phyloP scores from a whole-genome alignment of 305 asterid species.

The Fraxinus platypoda region DNA sequence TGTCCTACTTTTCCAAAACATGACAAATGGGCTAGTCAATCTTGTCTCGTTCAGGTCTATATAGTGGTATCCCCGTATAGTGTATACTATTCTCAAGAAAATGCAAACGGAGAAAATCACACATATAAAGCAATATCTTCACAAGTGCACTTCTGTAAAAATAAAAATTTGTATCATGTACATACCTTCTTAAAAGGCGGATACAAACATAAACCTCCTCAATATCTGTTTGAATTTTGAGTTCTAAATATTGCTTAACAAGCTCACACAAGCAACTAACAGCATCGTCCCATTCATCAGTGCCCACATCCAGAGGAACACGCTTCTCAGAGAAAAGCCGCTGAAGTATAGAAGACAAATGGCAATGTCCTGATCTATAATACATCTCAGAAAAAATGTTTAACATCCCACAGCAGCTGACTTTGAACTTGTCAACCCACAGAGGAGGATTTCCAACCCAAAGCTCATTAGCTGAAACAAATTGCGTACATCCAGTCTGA shows the following conservation, averaged over 20 bases:
- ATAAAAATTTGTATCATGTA: not conserved
- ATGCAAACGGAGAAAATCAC: slow-evolving; percentile 15
- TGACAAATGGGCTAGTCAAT: not conserved
- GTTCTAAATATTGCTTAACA: slow-evolving; percentile 65
- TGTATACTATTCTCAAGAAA: slow-evolving; percentile 4
- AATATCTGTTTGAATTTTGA: slow-evolving; percentile 65
- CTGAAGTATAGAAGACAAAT: slow-evolving; percentile 66
- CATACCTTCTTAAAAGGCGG: slow-evolving; percentile 72
- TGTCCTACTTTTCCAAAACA: not conserved
- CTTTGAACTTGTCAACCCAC: slow-evolving; percentile 74
- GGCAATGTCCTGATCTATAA: slow-evolving; percentile 38
- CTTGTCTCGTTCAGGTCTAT: not conserved
- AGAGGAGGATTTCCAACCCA: slow-evolving; percentile 83
- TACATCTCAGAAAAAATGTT: slow-evolving; percentile 48
- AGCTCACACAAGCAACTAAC: slow-evolving; percentile 61
- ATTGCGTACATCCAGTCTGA: slow-evolving; percentile 28
- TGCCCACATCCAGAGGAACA: slow-evolving; percentile 26
- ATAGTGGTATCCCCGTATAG: not conserved
- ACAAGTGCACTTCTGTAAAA: not conserved
- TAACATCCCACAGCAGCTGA: slow-evolving; percentile 44
- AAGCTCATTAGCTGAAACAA: slow-evolving; percentile 39
- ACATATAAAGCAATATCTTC: slow-evolving; percentile 5
- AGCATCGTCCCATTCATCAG: slow-evolving; percentile 41
- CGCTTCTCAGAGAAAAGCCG: slow-evolving; percentile 38
- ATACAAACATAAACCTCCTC: slow-evolving; percentile 81